phyloP scores from a whole-genome alignment of 495 filamentous ascomycete genomes.

The Neurospora cerealis region DNA sequence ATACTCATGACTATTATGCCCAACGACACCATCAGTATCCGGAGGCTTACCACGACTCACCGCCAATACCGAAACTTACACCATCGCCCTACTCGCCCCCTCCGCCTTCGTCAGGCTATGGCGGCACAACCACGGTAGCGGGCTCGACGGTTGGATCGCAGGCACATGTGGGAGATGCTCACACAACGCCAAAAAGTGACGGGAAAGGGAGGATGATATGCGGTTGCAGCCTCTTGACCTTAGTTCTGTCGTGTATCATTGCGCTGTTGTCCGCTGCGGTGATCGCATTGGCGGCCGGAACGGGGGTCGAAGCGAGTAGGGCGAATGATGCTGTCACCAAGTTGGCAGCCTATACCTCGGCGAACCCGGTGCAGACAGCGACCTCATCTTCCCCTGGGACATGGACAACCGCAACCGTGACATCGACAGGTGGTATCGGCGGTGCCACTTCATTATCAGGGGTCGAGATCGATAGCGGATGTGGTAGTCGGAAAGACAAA shows the following conservation, averaged over 20 bases:
- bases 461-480: constrained; percentile 26
- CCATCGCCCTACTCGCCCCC: neutral
- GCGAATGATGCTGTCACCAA: constrained; percentile 26
- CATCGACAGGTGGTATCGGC: constrained; percentile 8
- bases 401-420: constrained; percentile 8
- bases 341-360: constrained; percentile 15
- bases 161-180: neutral
- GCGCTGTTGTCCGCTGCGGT: constrained; percentile 30
- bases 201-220: constrained; percentile 12
- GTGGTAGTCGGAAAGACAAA: constrained; percentile 16
- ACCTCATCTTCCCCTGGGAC: neutral
- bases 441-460: constrained; percentile 6
- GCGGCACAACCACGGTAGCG: constrained; percentile 2
- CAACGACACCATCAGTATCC: neutral
- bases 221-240: constrained; percentile 28
- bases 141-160: neutral
- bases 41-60: neutral
- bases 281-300: constrained; percentile 34
- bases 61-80: neutral
- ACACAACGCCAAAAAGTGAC: neutral
- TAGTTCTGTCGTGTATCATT: constrained; percentile 32
- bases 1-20: neutral
- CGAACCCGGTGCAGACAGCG: neutral
- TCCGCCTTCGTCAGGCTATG: constrained; percentile 1
- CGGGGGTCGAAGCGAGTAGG: constrained; percentile 29